Base-by-base conservation (phyloP, 495 filamentous ascomycete species). In the Annulohypoxylon stygium region DNA sequence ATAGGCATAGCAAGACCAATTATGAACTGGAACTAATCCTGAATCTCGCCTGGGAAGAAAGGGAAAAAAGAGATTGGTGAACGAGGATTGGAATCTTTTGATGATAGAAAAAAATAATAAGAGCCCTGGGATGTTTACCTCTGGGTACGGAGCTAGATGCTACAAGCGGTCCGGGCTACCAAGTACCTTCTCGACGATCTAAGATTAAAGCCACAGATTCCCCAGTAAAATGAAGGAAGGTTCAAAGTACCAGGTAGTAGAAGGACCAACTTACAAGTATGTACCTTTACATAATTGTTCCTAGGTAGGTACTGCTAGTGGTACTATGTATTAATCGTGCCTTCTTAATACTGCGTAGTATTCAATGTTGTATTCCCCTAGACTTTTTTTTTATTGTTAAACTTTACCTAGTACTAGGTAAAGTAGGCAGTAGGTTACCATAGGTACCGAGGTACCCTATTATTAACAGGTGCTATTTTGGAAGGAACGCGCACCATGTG, bases 191-290 rank as follows among this genome's bases (percentile, higher is more conserved):
- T 61, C 53, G 65, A 67, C 69, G 65, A 72, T 71, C 73, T 75
- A 60, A 75, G 73, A 75, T 75, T 69, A 54, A 65, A 71, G 65
- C 69, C 69, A 68, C 55, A 72, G 73, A 75, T 75, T 75, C 69
- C 73, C 72, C 67, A 75, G 67, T 67, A 66, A 75, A 75, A 75
- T 75, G 63, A 37, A 23, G 18, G 53, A 57, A 16, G 25, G 53
- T 10, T n/a, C 33, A 37, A n/a, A 16, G 33, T 34, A 54, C 53
- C 16, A 47, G 14, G 41, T 45, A 45, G 7, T 4, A 36, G 20
- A 0, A 23, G 20, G 20, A 23, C 20, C 20, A 23, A 23, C 20
- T 23, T 23, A 23, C 20, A 23, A 23, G 20, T 23, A 16, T 2
- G 33, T 34, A 57, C 53, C 3, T 57, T 55, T n/a, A 55, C 51